Evolutionary conservation across 2,329 filamentous ascomycete species (phyloP).

Genomic region (Trichoderma koningii): DNA sequence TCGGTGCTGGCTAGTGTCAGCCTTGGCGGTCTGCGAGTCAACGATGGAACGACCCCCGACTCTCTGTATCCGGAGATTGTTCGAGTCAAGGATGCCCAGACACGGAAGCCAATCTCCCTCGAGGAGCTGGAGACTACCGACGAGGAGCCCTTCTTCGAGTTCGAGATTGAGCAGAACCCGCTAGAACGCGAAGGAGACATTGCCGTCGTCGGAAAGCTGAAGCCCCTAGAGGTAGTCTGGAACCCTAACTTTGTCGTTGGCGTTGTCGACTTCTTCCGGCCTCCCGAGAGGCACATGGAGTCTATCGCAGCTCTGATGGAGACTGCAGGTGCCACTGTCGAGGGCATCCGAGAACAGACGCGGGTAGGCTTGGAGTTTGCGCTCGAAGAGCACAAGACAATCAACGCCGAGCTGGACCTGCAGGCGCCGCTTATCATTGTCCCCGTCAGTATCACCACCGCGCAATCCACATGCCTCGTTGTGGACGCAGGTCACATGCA

Average conservation of each 20-base stretch:
- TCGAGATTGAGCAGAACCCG: constrained; percentile 93
- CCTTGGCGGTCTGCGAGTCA: constrained; percentile 88
- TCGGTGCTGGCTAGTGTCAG: constrained; percentile 87
- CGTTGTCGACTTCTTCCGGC: constrained; percentile 92
- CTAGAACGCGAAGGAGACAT: constrained; percentile 91
- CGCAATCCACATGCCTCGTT: constrained; percentile 84
- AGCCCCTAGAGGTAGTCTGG: constrained; percentile 95
- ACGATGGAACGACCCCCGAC: constrained; percentile 90
- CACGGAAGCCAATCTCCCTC: constrained; percentile 54
- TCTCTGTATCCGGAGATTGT: constrained; percentile 95
- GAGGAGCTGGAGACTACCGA: constrained; percentile 54
- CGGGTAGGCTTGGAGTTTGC: constrained; percentile 95
- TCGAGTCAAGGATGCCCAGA: constrained; percentile 81
- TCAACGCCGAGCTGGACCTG: constrained; percentile 93
- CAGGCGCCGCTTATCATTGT: constrained; percentile 96
- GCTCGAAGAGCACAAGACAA: constrained; percentile 94
- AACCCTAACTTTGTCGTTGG: constrained; percentile 93
- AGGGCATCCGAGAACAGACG: constrained; percentile 92
- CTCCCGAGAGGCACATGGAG: constrained; percentile 96
- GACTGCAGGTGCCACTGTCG: constrained; percentile 90
- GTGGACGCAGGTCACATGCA: constrained; percentile 95
- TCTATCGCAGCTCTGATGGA: constrained; percentile 96
- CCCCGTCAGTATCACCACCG: constrained; percentile 83
- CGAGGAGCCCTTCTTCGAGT: constrained; percentile 82
- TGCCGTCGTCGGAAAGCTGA: constrained; percentile 85